Percentiles rank a stretch among this genome's conserved stretches.
Conservation (phyloP, 2,329 filamentous ascomycete genomes). For the Aurifilum marmelostoma region DNA sequence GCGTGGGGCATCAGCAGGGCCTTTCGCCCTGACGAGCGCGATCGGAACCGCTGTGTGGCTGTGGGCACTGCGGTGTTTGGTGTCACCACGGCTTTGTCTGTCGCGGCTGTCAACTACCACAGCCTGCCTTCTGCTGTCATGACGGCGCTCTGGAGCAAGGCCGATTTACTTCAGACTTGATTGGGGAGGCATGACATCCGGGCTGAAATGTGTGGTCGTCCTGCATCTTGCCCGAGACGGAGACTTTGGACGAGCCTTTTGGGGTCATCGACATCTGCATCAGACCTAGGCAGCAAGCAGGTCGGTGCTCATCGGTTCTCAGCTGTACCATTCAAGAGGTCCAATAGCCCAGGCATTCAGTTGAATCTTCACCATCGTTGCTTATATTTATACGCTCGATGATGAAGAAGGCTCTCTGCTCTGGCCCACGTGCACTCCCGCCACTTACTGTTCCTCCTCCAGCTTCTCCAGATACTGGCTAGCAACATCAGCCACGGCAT, state of each 20-base stretch:
- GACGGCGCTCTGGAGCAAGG: neutral
- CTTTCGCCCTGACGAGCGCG: neutral
- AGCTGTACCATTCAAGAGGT: no score
- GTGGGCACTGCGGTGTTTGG: neutral
- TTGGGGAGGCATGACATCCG: neutral
- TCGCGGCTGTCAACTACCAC: neutral
- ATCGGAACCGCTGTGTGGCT: neutral
- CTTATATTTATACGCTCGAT: no score
- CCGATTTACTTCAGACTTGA: neutral
- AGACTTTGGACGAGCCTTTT: no score
- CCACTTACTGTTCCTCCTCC: neutral
- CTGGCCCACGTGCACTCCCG: no score
- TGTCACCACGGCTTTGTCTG: neutral
- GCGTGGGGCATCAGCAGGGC: neutral
- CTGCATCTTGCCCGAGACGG: no score
- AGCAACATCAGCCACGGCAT: neutral
- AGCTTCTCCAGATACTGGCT: slow-evolving; percentile 10
- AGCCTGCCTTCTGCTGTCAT: neutral
- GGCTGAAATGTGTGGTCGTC: neutral
- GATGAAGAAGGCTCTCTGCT: neutral
- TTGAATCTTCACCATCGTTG: no score
- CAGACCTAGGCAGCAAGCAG: no score
- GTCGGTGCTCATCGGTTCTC: no score
- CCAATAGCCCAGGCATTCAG: no score
- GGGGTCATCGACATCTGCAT: no score